A percentile compares a stretch with the other conserved stretches of the same genome.
phyloP scores from a whole-genome alignment of 352 stramenopile genomes.

The Ophiocytium majus region DNA sequence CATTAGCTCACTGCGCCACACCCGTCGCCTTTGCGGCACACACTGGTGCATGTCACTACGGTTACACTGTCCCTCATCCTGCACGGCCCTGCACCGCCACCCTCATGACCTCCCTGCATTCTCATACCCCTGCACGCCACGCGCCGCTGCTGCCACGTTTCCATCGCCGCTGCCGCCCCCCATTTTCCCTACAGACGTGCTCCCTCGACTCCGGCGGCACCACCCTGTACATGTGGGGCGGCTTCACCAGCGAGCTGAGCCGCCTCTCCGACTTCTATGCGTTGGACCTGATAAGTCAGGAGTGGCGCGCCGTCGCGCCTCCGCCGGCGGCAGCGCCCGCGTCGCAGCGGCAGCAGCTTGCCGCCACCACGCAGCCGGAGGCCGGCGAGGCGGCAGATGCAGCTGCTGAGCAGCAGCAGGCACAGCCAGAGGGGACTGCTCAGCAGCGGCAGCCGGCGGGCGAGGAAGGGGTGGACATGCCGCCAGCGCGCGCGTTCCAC shows the following conservation, averaged over 20 bases:
- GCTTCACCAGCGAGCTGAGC: slow-evolving; percentile 51
- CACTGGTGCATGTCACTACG: no score
- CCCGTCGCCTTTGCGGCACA: no score
- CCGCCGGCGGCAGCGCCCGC: not conserved
- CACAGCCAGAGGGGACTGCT: slow-evolving; percentile 6
- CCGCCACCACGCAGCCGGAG: not conserved
- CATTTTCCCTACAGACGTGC: no score
- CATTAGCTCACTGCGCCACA: no score
- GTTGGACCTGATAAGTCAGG: slow-evolving; percentile 38
- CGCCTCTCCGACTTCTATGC: slow-evolving; percentile 55
- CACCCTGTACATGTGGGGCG: slow-evolving; percentile 54
- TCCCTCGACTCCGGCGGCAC: slow-evolving; percentile 39
- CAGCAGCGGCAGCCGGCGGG: no score
- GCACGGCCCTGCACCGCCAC: no score
- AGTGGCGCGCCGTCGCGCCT: slow-evolving; percentile 27
- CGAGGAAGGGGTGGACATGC: slow-evolving; percentile 17
- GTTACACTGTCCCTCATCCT: no score
- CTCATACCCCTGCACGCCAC: no score
- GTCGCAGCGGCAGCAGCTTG: not conserved
- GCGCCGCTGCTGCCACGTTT: no score
- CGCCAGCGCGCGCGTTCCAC: slow-evolving; percentile 53
- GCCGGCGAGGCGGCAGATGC: not conserved
- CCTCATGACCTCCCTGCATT: no score
- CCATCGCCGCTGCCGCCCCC: no score
- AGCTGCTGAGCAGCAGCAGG: no score